Evolutionary conservation across 163 green algal species (phyloP).

Genomic region (Chlorella variabilis): DNA sequence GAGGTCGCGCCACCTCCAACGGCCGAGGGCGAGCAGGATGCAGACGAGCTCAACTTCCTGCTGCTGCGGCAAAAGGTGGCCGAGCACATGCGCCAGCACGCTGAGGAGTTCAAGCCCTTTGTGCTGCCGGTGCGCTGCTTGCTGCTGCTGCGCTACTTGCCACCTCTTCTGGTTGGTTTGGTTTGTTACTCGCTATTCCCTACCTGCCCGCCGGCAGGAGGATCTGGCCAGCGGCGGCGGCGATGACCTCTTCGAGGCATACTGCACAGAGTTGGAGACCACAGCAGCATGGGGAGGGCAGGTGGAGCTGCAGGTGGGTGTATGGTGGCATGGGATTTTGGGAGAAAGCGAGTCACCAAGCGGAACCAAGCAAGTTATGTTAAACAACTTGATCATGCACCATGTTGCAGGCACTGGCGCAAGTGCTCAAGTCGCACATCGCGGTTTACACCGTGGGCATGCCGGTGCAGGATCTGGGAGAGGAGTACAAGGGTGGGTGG

Average conservation of each 20-base stretch:
- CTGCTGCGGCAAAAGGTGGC: slow-evolving; percentile 78
- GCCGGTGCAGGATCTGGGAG: slow-evolving; percentile 69
- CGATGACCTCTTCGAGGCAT: slow-evolving; percentile 65
- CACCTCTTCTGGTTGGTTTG: too few species aligned
- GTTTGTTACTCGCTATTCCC: neutral
- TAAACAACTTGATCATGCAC: too few species aligned
- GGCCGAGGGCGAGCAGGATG: neutral
- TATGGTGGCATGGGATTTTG: neutral
- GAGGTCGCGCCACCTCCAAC: neutral
- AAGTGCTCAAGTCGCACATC: slow-evolving; percentile 74
- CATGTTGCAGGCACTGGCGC: slow-evolving; percentile 25
- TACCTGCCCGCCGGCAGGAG: slow-evolving; percentile 13
- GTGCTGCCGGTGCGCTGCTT: slow-evolving; percentile 57
- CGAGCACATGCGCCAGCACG: slow-evolving; percentile 81
- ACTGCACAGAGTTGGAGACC: slow-evolving; percentile 84
- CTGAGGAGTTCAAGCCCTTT: slow-evolving; percentile 87
- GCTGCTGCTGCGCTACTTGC: neutral
- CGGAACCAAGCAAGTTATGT: too few species aligned
- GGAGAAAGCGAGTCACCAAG: neutral
- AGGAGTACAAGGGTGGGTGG: slow-evolving; percentile 60
- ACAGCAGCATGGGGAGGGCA: slow-evolving; percentile 95
- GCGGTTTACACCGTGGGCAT: slow-evolving; percentile 67
- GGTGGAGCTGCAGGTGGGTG: slow-evolving; percentile 81
- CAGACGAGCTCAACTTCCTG: slow-evolving; percentile 48
- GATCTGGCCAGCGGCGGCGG: slow-evolving; percentile 9